Percentiles rank a stretch among this genome's conserved stretches.
phyloP scores from a whole-genome alignment of 2,329 filamentous ascomycete species.

The Mycogone perniciosa region DNA sequence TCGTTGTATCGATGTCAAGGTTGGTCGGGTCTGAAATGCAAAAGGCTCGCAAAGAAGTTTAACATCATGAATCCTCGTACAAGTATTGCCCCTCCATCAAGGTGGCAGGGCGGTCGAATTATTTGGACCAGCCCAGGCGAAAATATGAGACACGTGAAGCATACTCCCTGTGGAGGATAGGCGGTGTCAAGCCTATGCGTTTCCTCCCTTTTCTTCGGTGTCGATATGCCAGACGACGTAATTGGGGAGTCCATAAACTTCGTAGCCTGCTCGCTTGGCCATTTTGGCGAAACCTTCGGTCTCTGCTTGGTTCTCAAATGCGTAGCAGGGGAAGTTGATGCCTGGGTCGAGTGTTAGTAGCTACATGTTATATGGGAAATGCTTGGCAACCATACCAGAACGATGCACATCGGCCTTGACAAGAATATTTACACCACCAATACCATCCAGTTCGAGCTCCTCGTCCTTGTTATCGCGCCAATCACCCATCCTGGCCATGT shows the following conservation, averaged over 20 bases:
- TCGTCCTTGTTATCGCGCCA: conserved; percentile 88
- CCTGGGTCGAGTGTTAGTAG: conserved; percentile 45
- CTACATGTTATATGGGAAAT: neutral
- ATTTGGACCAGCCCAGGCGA: conserved; percentile 15
- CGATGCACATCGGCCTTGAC: conserved; percentile 97
- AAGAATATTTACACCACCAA: conserved; percentile 94
- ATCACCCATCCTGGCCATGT: conserved; percentile 89
- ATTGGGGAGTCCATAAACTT: conserved; percentile 87
- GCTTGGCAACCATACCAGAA: conserved; percentile 56
- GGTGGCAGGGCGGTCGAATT: conserved; percentile 14
- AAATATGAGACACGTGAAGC: conserved; percentile 20
- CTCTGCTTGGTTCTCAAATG: conserved; percentile 98
- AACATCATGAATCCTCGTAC: conserved; percentile 24
- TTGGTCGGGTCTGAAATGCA: conserved; percentile 8
- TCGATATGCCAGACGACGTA: conserved; percentile 99
- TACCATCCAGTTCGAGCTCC: conserved; percentile 87
- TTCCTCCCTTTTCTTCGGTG: conserved; percentile 88
- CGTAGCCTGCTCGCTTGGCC: conserved; percentile 92
- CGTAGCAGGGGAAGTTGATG: conserved; percentile 94
- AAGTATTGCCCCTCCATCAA: conserved; percentile 16
- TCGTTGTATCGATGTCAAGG: conserved; percentile 11
- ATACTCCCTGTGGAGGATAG: neutral
- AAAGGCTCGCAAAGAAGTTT: conserved; percentile 10
- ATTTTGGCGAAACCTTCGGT: conserved; percentile 99
- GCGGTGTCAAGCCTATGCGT: conserved; percentile 40